phyloP scores from a whole-genome alignment of 2,329 filamentous ascomycete genomes.

The Exophiala sp. region DNA sequence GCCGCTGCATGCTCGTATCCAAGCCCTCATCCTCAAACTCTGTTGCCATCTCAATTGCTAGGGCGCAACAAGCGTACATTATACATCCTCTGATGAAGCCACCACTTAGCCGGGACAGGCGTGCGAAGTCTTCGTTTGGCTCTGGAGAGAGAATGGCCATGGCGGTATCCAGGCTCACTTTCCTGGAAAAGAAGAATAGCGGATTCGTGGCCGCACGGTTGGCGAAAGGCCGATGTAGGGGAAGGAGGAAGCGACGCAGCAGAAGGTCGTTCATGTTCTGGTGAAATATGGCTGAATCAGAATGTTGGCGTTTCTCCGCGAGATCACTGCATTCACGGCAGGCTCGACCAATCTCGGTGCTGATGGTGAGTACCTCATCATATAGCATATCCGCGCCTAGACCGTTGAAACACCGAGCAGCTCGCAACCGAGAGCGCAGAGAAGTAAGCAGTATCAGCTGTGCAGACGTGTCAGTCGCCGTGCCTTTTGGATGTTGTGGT shows the following conservation, averaged over 20 bases:
- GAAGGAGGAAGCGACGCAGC: constrained; percentile 54
- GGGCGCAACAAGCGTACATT: constrained; percentile 39
- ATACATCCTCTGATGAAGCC: constrained; percentile 38
- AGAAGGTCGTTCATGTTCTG: constrained; percentile 52
- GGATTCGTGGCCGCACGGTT: constrained; percentile 34
- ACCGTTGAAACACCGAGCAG: not conserved
- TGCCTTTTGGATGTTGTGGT: constrained; percentile 9
- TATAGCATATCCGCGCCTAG: not conserved
- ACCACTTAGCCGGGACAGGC: constrained; percentile 33
- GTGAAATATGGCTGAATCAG: constrained; percentile 36
- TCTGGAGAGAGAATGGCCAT: constrained; percentile 35
- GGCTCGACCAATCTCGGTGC: not conserved
- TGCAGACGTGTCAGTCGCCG: not conserved
- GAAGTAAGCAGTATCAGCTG: constrained; percentile 15
- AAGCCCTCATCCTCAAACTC: constrained; percentile 35
- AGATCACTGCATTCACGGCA: not conserved
- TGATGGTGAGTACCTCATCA: not conserved
- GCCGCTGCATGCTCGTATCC: constrained; percentile 12
- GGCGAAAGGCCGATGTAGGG: constrained; percentile 47
- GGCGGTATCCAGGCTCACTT: constrained; percentile 36
- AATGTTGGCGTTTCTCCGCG: not conserved
- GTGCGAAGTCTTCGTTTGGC: constrained; percentile 29
- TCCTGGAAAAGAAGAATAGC: constrained; percentile 38
- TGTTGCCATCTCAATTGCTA: constrained; percentile 48
- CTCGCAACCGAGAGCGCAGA: not conserved